Conservation (phyloP, 306 rosid species). For the Vicia sativa region DNA sequence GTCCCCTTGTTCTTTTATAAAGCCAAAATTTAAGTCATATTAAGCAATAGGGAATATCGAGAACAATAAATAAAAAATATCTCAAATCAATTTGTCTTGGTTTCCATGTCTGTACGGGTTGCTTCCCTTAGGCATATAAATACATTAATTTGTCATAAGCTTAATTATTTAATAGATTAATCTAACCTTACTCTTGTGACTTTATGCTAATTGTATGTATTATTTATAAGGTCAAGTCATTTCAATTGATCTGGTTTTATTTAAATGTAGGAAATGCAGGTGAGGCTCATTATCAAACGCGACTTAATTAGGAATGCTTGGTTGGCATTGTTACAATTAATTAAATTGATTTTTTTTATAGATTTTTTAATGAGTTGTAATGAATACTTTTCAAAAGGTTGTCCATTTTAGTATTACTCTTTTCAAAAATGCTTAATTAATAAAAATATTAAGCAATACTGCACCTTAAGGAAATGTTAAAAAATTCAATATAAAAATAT, state of each 20-base stretch:
- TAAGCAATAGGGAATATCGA: constrained; percentile 42
- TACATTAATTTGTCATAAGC: constrained; percentile 9
- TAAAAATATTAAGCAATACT: no score
- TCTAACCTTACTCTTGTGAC: constrained; percentile 31
- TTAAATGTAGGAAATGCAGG: constrained; percentile 10
- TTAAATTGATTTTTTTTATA: not conserved
- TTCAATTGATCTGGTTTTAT: constrained; percentile 38
- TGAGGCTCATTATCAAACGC: constrained; percentile 32
- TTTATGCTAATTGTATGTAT: constrained; percentile 8
- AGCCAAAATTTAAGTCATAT: constrained; percentile 37
- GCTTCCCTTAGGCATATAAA: constrained; percentile 21
- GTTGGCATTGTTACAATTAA: constrained; percentile 39
- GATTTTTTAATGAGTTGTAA: not conserved
- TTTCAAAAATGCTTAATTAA: no score
- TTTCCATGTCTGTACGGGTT: constrained; percentile 57
- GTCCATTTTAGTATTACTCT: no score
- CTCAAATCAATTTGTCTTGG: constrained; percentile 31
- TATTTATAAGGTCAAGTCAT: constrained; percentile 37
- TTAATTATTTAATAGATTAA: constrained; percentile 7
- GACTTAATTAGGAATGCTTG: constrained; percentile 41
- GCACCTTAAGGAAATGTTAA: no score
- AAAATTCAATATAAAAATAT: no score
- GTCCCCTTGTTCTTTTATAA: constrained; percentile 27
- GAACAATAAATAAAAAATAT: not conserved
- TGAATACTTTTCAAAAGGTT: not conserved